Evolutionary conservation across 371 early-diverging fungal genomes (phyloP).

Genomic region (Sporodiniella umbellata): DNA sequence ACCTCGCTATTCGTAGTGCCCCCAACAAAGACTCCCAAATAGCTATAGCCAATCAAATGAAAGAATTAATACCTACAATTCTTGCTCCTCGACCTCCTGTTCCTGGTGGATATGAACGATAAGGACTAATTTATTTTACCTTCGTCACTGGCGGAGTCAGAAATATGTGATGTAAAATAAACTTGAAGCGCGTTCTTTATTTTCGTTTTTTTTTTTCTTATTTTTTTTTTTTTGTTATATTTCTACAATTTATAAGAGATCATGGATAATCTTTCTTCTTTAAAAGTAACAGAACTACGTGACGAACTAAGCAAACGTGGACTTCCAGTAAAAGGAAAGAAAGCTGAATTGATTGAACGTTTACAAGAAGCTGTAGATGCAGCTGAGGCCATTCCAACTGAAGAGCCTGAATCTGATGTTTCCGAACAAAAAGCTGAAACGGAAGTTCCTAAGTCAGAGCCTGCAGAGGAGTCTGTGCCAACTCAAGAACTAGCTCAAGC

Average conservation of each 20-base stretch:
- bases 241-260: not conserved
- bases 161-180: too few relatives aligned
- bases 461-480: not conserved
- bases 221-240: not conserved
- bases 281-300: constrained; percentile 66
- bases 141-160: too few relatives aligned
- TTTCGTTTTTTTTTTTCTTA: not conserved
- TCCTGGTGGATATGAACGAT: constrained; percentile 48
- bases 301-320: constrained; percentile 57
- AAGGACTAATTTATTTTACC: too few relatives aligned
- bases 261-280: constrained; percentile 16
- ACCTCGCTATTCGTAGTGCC: constrained; percentile 46
- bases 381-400: not conserved
- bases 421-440: too few relatives aligned
- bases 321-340: constrained; percentile 66
- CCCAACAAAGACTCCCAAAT: constrained; percentile 24
- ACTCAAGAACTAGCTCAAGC: constrained; percentile 5
- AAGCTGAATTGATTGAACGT: constrained; percentile 68
- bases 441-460: not conserved
- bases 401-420: not conserved
- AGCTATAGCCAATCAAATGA: constrained; percentile 38
- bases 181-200: not conserved
- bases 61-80: constrained; percentile 38
- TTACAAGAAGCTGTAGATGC: constrained; percentile 53
- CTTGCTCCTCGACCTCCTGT: constrained; percentile 42